phyloP scores from a whole-genome alignment of 208 protist genomes.

The Borovskyia barvae region DNA sequence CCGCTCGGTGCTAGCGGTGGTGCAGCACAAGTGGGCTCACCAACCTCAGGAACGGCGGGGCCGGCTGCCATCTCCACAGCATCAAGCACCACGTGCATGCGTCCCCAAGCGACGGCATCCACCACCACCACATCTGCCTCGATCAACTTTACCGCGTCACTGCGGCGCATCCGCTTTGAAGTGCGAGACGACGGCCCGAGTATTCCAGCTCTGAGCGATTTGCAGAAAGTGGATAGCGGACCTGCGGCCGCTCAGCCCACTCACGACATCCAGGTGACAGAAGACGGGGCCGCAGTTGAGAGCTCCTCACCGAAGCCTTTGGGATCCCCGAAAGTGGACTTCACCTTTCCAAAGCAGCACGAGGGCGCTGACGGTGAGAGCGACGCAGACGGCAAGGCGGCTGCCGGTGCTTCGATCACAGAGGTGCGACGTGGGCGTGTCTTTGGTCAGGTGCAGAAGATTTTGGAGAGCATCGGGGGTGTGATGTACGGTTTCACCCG shows the following conservation, averaged over 20 bases:
- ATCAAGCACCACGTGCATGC: conserved; percentile 6
- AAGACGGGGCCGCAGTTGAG: background rate
- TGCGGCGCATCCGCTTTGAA: conserved; percentile 73
- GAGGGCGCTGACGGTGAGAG: background rate
- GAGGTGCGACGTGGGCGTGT: conserved; percentile 15
- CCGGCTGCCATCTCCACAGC: background rate
- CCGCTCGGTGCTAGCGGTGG: background rate
- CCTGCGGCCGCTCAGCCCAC: background rate
- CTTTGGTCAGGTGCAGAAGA: conserved; percentile 36
- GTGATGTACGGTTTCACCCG: conserved; percentile 61
- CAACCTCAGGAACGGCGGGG: conserved; percentile 1
- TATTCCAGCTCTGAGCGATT: conserved; percentile 28
- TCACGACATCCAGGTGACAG: background rate
- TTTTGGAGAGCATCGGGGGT: conserved; percentile 62
- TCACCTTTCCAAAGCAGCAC: background rate
- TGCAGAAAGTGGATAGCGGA: conserved; percentile 8
- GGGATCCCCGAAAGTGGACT: no score
- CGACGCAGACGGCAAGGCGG: background rate
- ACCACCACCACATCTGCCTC: conserved; percentile 10
- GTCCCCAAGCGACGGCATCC: background rate
- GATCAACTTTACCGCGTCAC: conserved; percentile 33
- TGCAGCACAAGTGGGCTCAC: background rate
- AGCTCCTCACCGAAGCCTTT: background rate
- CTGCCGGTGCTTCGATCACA: background rate
- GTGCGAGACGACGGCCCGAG: conserved; percentile 51